phyloP scores from a whole-genome alignment of 345 rosid genomes.

The Brassica incana region DNA sequence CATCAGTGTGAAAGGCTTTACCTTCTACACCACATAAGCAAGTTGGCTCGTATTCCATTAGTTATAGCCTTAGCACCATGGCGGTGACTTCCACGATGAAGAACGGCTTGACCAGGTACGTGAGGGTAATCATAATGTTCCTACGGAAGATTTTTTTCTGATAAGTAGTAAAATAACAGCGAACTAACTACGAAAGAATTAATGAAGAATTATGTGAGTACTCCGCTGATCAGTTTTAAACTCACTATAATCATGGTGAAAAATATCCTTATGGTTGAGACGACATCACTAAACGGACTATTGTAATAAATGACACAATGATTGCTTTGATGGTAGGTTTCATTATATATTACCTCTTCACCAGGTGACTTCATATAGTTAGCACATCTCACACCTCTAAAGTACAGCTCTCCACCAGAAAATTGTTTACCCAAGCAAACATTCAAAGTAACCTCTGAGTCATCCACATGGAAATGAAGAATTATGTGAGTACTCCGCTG shows the following conservation, averaged over 20 bases:
- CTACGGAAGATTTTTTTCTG: slow-evolving; percentile 33
- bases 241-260: not conserved
- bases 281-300: not conserved
- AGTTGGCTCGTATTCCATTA: slow-evolving; percentile 70
- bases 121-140: slow-evolving; percentile 77
- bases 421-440: slow-evolving; percentile 1
- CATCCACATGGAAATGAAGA: not conserved
- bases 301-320: not conserved
- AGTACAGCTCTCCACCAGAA: slow-evolving; percentile 87
- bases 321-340: slow-evolving; percentile 6
- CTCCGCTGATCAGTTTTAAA: not conserved
- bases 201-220: not conserved
- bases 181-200: not conserved
- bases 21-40: slow-evolving; percentile 97
- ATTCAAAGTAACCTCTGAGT: no score
- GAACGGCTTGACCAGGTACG: slow-evolving; percentile 76
- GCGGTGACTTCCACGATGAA: slow-evolving; percentile 90
- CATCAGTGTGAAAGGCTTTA: slow-evolving; percentile 28
- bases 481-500: not conserved
- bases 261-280: slow-evolving; percentile 1
- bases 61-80: slow-evolving; percentile 96
- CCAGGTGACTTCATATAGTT: slow-evolving; percentile 67
- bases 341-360: slow-evolving; percentile 54
- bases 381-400: slow-evolving; percentile 84
- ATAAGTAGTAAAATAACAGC: not conserved